Evolutionary conservation across 192 early-diverging fungal species (phyloP), one percentile per base, ranked within the genome.

Genomic region (Glomus cerebriforme): DNA sequence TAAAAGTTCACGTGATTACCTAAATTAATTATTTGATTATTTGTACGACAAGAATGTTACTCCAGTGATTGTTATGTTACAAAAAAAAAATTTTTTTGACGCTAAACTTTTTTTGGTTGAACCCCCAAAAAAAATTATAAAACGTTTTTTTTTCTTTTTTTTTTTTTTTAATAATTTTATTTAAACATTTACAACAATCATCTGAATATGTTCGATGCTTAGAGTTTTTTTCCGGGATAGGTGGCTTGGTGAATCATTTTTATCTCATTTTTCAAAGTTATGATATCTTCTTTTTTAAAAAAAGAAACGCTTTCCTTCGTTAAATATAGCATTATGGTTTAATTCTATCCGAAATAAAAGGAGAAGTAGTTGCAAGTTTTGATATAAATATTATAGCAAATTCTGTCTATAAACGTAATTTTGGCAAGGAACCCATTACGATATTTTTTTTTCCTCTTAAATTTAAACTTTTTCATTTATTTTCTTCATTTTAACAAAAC

Each of bases 341-440:
- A 34, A 89, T 89, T 45, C 78, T 84, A n/a, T 89, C 92, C n/a
- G 81, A 85, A 8, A 81, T 85, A 35, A 49, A 81, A 7, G 86
- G 88, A 47, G 37, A 89, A 32, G 93, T 98, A 34, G 84, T 93
- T 5, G 90, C 90, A 22, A 89, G 93, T 32, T 98, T 96, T 82
- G 96, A 98, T 83, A 93, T 98, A 76, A 98, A 97, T 85, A 83
- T 85, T n/a, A 88, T 94, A 32, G 94, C 94, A 35, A 97, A 98
- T 87, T 79, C 84, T 0, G 89, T 90, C 7, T 92, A 93, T 81
- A 86, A 79, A 71, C 84, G 88, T 79, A 93, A 92, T 83, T 92
- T 92, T 75, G 82, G 78, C 19, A 85, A 82, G 24, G 62, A 35
- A 27, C 84, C 86, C 26, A 73, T 83, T 0, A 81, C 80, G 47